Evolutionary conservation across 306 rosid genomes (phyloP).

Genomic region (Cicer chorassanicum): DNA sequence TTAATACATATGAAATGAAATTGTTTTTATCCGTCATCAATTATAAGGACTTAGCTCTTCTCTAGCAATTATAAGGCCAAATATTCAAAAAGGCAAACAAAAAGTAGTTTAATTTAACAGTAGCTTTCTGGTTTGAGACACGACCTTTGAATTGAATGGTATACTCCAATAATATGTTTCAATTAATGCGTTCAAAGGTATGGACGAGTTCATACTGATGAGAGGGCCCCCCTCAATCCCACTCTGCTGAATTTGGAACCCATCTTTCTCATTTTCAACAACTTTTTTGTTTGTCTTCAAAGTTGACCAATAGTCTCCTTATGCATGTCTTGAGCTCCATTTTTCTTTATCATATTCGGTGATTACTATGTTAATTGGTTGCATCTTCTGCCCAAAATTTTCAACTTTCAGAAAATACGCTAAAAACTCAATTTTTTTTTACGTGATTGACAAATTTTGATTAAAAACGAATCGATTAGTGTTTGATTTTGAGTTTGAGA

Average conservation of each 20-base stretch:
- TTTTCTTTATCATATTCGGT: conserved; percentile 33
- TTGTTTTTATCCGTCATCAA: no score
- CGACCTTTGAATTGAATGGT: conserved; percentile 32
- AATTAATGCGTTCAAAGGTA: conserved; percentile 12
- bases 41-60: no score
- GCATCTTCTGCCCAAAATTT: neutral
- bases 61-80: neutral
- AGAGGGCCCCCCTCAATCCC: conserved; percentile 13
- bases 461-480: no score
- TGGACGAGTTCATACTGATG: conserved; percentile 1
- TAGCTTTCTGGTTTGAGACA: conserved; percentile 34
- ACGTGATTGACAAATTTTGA: no score
- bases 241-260: conserved; percentile 7
- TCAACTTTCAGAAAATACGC: no score
- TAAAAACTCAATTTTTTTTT: no score
- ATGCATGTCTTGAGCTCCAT: neutral
- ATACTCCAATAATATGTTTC: conserved; percentile 24
- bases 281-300: neutral
- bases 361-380: conserved; percentile 14
- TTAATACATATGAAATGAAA: no score
- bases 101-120: conserved; percentile 33
- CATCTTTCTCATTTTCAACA: neutral
- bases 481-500: no score
- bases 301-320: conserved; percentile 3
- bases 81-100: conserved; percentile 33